A percentile compares a stretch with the other conserved stretches of the same genome.
Evolutionary conservation across 495 filamentous ascomycete genomes (phyloP).

Genomic region (Penicillium turbatum): DNA sequence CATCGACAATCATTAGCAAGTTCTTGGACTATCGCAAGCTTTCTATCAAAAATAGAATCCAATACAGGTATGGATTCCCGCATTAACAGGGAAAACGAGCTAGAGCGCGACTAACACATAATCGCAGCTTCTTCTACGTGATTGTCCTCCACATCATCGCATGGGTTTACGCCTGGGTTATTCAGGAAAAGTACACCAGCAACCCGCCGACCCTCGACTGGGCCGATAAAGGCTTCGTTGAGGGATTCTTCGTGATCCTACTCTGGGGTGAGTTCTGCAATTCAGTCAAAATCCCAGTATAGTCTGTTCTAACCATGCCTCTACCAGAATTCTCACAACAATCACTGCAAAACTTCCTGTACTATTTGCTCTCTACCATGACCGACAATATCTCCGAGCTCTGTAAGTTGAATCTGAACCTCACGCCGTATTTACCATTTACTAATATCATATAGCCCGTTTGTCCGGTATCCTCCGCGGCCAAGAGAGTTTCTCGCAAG

Average conservation of each 20-base stretch:
- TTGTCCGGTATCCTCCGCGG: conserved; percentile 56
- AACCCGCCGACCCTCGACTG: conserved; percentile 42
- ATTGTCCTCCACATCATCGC: conserved; percentile 38
- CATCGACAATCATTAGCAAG: conserved; percentile 36
- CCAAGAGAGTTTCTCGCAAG: conserved; percentile 58
- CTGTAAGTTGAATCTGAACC: conserved; percentile 25
- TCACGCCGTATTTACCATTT: conserved; percentile 8
- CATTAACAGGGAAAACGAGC: not conserved
- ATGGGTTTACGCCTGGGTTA: conserved; percentile 48
- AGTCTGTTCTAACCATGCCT: not conserved
- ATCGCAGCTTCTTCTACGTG: conserved; percentile 38
- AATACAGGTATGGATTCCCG: conserved; percentile 23
- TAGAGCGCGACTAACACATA: not conserved
- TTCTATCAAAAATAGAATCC: conserved; percentile 36
- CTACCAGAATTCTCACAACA: conserved; percentile 39
- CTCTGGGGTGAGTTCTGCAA: conserved; percentile 34
- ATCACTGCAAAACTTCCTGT: conserved; percentile 47
- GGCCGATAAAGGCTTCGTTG: conserved; percentile 39
- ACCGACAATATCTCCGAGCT: conserved; percentile 54
- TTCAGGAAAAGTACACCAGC: conserved; percentile 45
- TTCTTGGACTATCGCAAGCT: conserved; percentile 41
- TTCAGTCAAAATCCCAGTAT: not conserved
- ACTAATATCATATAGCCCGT: conserved; percentile 36
- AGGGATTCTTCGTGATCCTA: conserved; percentile 44
- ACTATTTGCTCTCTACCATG: conserved; percentile 57